A percentile compares a stretch with the other conserved stretches of the same genome.
Conservation (phyloP, 148 eudicot species). For the Spergularia bocconei region DNA sequence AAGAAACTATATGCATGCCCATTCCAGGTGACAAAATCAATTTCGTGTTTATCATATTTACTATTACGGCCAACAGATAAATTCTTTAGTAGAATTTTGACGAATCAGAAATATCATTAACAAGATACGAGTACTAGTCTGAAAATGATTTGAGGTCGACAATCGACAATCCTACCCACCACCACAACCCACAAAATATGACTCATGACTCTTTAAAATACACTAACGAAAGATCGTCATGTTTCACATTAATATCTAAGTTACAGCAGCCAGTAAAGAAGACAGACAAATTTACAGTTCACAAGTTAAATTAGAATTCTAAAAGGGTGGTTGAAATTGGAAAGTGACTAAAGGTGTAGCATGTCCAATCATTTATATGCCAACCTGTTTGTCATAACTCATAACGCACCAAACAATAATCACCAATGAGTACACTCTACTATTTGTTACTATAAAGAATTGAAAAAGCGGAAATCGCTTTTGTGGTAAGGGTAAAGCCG, state of each 20-base stretch:
- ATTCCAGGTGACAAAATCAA: background rate
- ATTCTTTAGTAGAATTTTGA: no score
- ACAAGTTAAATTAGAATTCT: background rate
- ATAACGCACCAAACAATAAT: background rate
- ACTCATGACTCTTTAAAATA: background rate
- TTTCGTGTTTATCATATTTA: background rate
- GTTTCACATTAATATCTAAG: background rate
- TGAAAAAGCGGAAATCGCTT: background rate
- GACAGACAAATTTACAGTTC: background rate
- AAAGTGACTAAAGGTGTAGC: background rate
- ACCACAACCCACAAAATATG: background rate
- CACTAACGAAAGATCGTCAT: background rate
- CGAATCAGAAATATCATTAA: no score
- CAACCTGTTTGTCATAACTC: constrained; percentile 9
- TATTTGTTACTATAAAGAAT: background rate
- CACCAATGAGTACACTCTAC: background rate
- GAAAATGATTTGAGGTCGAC: no score
- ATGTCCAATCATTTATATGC: constrained; percentile 1
- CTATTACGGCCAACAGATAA: background rate
- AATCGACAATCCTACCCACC: no score
- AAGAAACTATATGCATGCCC: background rate
- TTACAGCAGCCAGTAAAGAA: background rate
- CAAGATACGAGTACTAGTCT: no score
- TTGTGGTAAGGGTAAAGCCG: background rate
- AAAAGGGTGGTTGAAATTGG: background rate